These are phyloP conservation scores for Pseudopyrenochaeta lycopersici DNA, from an alignment of 2,329 filamentous ascomycete genomes.

Conservation along the genomic window DNA sequence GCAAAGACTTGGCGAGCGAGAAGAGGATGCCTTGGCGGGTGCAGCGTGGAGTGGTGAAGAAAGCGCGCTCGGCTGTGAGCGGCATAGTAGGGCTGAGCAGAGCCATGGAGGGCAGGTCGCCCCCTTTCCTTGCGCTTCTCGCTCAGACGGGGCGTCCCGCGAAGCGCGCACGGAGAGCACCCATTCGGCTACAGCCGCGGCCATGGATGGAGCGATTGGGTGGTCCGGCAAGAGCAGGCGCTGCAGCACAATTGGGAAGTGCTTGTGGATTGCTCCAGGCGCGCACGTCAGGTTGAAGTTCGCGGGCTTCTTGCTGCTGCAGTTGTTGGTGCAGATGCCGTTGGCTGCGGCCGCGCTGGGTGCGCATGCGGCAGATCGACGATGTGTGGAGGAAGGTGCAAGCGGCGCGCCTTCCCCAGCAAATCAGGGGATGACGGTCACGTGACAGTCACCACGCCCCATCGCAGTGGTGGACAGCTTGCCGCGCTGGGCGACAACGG, in stretches of 20 bases:
- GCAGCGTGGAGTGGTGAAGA: not conserved
- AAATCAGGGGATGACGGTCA: too few relatives aligned
- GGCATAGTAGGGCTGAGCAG: not conserved
- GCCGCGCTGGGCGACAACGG: not conserved
- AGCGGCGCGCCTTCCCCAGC: not conserved
- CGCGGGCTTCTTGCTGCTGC: not conserved
- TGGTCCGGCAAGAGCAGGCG: not conserved
- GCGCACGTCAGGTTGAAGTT: not conserved
- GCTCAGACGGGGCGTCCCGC: conserved; percentile 1
- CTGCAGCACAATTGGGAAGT: not conserved
- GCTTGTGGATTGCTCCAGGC: not conserved
- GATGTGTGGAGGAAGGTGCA: not conserved
- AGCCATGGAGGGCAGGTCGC: not conserved
- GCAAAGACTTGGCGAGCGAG: not conserved
- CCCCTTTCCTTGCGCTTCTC: not conserved
- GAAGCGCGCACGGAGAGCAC: not conserved
- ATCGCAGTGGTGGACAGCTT: not conserved
- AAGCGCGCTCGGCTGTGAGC: not conserved
- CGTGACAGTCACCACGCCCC: not conserved
- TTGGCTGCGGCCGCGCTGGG: not conserved
- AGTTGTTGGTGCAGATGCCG: not conserved
- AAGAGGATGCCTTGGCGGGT: not conserved
- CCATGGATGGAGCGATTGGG: not conserved
- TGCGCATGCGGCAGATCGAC: too few relatives aligned
- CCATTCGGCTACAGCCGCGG: not conserved